Evolutionary conservation across 2,329 filamentous ascomycete genomes (phyloP).

Genomic region (Byssothecium circinans): DNA sequence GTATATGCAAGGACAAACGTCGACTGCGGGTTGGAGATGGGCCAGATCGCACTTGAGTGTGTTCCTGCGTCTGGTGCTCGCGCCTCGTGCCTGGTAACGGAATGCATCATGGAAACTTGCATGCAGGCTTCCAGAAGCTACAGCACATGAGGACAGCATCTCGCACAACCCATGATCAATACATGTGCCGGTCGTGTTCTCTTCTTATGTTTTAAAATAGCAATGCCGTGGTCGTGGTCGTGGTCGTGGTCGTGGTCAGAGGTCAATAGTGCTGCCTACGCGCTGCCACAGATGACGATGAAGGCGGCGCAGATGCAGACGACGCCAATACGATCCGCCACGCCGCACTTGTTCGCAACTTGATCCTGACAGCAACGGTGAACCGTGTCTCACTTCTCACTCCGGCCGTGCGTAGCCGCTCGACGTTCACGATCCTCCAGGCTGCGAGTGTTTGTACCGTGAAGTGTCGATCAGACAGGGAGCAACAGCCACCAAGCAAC

Average conservation of each 20-base stretch:
- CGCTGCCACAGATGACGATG: slow-evolving; percentile 1
- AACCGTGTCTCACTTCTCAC: slow-evolving; percentile 1
- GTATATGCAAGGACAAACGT: no score
- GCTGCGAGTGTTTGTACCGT: no score
- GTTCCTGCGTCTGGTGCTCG: slow-evolving; percentile 8
- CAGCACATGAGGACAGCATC: not conserved
- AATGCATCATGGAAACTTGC: not conserved
- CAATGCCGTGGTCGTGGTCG: no score
- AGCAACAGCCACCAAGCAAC: no score
- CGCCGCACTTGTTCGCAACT: not conserved
- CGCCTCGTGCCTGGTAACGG: not conserved
- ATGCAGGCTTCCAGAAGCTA: not conserved
- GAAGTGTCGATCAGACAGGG: no score
- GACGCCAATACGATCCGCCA: not conserved
- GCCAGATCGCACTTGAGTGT: not conserved
- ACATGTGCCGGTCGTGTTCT: not conserved
- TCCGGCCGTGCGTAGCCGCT: not conserved
- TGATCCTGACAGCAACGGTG: not conserved
- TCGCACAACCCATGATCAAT: not conserved
- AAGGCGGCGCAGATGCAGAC: no score
- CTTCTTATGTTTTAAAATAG: no score
- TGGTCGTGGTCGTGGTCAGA: no score
- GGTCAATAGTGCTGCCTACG: not conserved
- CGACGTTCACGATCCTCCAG: no score
- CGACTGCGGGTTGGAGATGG: not conserved